phyloP scores from a whole-genome alignment of 139 green algal species.

The Chlorella vulgaris region DNA sequence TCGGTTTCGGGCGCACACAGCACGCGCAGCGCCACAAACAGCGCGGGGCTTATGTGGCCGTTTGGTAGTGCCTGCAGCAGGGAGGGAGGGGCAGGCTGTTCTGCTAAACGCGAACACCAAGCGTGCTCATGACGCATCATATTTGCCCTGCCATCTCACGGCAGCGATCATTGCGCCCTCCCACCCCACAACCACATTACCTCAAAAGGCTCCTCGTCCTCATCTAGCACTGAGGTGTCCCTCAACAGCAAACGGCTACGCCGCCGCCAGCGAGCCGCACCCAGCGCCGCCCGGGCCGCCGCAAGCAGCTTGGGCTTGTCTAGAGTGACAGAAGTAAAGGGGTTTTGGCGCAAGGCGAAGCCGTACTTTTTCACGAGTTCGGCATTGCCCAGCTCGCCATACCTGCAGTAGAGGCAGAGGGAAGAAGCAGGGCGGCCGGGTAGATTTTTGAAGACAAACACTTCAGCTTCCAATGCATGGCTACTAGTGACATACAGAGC shows the following conservation, averaged over 20 bases:
- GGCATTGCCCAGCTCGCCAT: slow-evolving; percentile 62
- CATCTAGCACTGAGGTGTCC: slow-evolving; percentile 47
- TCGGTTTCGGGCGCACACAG: slow-evolving; percentile 27
- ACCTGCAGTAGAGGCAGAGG: slow-evolving; percentile 9
- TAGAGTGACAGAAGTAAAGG: slow-evolving; percentile 51
- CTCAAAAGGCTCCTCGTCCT: slow-evolving; percentile 55
- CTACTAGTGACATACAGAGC: too few relatives aligned
- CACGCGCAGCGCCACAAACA: slow-evolving; percentile 47
- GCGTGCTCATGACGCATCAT: too few relatives aligned
- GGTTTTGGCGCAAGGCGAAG: slow-evolving; percentile 63
- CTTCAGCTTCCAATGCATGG: too few relatives aligned
- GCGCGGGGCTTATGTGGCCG: slow-evolving; percentile 34
- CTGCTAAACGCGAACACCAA: too few relatives aligned
- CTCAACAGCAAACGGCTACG: slow-evolving; percentile 12
- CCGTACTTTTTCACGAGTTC: slow-evolving; percentile 74
- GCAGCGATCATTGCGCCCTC: too few relatives aligned
- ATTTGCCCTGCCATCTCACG: not conserved
- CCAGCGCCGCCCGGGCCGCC: slow-evolving; percentile 14
- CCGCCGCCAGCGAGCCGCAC: not conserved
- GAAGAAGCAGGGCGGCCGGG: not conserved
- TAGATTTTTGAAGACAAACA: not conserved
- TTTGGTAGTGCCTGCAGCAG: slow-evolving; percentile 40
- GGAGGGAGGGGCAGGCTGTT: not conserved
- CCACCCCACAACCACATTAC: not conserved
- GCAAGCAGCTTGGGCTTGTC: slow-evolving; percentile 37